Percentiles rank a stretch among this genome's conserved stretches.
Evolutionary conservation across 176 grass and related monocot species (phyloP).

Genomic region (Cenchrus americanus): DNA sequence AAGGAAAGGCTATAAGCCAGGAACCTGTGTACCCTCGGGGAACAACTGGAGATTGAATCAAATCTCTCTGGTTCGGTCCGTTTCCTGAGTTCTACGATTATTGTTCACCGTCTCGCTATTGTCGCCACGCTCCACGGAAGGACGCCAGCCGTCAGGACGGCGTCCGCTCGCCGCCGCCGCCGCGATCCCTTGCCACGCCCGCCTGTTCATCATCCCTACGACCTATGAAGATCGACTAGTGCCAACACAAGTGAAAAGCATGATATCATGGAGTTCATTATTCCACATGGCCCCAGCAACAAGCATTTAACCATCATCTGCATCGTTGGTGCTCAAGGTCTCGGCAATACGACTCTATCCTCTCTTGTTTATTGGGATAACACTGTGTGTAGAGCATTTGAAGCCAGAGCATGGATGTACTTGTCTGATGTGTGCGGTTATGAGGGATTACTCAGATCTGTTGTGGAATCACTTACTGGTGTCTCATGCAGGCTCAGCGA

Average conservation of each 20-base stretch:
- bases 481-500: slow-evolving; percentile 24
- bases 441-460: slow-evolving; percentile 27
- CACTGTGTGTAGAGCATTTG: slow-evolving; percentile 2
- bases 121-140: no score
- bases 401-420: slow-evolving; percentile 30
- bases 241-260: background rate
- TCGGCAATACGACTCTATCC: slow-evolving; percentile 37
- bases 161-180: no score
- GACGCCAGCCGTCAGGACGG: no score
- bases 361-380: slow-evolving; percentile 28
- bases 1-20: no score
- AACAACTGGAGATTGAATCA: no score
- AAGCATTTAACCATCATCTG: slow-evolving; percentile 7
- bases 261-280: slow-evolving; percentile 28
- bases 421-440: slow-evolving; percentile 32
- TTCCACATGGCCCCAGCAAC: background rate
- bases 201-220: no score
- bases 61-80: no score
- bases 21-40: no score
- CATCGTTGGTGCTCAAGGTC: slow-evolving; percentile 32
- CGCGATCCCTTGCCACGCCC: no score
- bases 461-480: slow-evolving; percentile 30
- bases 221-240: no score
- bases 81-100: no score
- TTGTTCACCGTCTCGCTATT: no score